Evolutionary conservation across 108 stramenopile genomes (phyloP), one percentile per base, ranked within the genome.

Genomic region (Cyclotella distinguenda): DNA sequence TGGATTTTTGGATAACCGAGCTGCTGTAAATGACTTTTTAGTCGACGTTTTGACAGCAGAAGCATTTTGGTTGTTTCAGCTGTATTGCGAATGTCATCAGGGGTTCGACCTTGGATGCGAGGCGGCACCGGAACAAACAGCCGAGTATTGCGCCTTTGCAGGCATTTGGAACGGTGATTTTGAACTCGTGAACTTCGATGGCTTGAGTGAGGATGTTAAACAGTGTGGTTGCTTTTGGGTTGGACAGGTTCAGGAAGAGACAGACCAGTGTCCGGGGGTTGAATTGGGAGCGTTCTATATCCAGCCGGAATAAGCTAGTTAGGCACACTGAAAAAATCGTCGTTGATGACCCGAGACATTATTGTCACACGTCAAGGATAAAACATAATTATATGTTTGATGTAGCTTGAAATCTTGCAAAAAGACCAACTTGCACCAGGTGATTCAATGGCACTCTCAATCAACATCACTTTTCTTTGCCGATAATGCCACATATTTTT

Each of bases 151-250:
- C 32, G 33, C 23, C 3, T 46, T 46, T 62, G 60, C 45, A 19
- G 39, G 60, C n/a, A 47, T 62, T 1, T 62, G 60, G 60, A 62
- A 62, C 22, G 60, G 60, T 0, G 60, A 62, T 19, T 27, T 62
- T 16, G 33, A 5, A 5, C 16, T 62, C 1, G 45, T 33, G 0
- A 19, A 42, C 18, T 11, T 30, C 19, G 26, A 32, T 10, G 13
- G 12, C 3, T 48, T 62, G 46, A 36, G 25, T 32, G 15, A 62
- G 32, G 60, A 62, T 1, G 60, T 62, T 13, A 16, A 22, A 18
- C 12, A 46, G 25, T 62, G 60, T 48, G 60, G 60, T 13, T 62
- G 60, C 34, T 42, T 22, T 30, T 62, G 36, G 22, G 48, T 50
- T 27, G 13, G 30, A 15, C 22, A 7, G 25, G 36, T n/a, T 35